Evolutionary conservation across 805 yeast species (phyloP).

Genomic region (Sungouiella blattae): DNA sequence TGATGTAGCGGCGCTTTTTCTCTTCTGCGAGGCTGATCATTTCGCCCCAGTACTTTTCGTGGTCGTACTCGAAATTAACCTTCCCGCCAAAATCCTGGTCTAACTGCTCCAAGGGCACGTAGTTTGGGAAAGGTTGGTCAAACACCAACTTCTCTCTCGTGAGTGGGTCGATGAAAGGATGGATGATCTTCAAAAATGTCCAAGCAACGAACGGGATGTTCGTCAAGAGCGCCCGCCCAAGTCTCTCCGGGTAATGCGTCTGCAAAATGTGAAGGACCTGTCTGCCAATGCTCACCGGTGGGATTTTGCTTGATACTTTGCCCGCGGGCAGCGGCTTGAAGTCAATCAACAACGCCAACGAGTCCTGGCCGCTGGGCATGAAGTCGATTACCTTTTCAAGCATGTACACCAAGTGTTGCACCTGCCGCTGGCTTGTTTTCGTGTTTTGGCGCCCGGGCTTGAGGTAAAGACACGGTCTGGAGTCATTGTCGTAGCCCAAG

Average conservation of each 20-base stretch:
- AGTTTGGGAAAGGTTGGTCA: slow-evolving; percentile 82
- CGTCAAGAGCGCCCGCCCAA: slow-evolving; percentile 87
- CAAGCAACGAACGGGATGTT: slow-evolving; percentile 94
- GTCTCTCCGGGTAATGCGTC: slow-evolving; percentile 95
- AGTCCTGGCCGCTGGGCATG: slow-evolving; percentile 97
- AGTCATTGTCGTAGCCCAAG: slow-evolving; percentile 84
- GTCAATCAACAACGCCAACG: slow-evolving; percentile 86
- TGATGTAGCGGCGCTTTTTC: slow-evolving; percentile 60
- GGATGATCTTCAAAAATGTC: slow-evolving; percentile 85
- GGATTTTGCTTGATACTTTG: slow-evolving; percentile 64
- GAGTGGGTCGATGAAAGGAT: slow-evolving; percentile 94
- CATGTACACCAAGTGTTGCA: slow-evolving; percentile 92
- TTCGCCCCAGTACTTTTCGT: slow-evolving; percentile 74
- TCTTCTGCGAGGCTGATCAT: slow-evolving; percentile 57
- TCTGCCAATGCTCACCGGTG: slow-evolving; percentile 85
- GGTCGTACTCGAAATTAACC: slow-evolving; percentile 80
- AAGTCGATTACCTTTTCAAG: slow-evolving; percentile 87
- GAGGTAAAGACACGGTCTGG: slow-evolving; percentile 88
- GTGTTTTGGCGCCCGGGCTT: slow-evolving; percentile 97
- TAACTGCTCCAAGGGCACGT: slow-evolving; percentile 77
- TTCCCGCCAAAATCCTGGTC: slow-evolving; percentile 83
- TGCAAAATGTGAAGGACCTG: slow-evolving; percentile 92
- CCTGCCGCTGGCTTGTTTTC: slow-evolving; percentile 82
- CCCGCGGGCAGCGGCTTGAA: slow-evolving; percentile 75
- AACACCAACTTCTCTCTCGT: slow-evolving; percentile 91